phyloP scores from a whole-genome alignment of 169 alveolate species.

The Plasmodium fragile region DNA sequence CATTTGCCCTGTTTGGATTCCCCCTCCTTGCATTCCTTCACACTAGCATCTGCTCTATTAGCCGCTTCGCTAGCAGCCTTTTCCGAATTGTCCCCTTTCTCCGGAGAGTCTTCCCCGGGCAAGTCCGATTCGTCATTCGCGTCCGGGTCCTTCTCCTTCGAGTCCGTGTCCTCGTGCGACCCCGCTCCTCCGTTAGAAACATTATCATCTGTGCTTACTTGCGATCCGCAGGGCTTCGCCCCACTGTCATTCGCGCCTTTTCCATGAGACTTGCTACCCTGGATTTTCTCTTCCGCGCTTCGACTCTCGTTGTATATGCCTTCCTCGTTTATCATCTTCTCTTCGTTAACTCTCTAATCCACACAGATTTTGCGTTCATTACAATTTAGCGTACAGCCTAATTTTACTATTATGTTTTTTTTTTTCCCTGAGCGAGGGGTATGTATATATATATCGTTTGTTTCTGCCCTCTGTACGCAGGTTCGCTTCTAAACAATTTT shows the following conservation, averaged over 20 bases:
- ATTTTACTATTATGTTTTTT: not conserved
- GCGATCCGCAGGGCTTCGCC: not conserved
- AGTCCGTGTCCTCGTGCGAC: slow-evolving; percentile 5
- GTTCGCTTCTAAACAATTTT: slow-evolving; percentile 5
- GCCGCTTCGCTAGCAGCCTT: not conserved
- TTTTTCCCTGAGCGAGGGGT: slow-evolving; percentile 23
- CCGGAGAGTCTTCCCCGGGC: not conserved
- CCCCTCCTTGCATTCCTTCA: not conserved
- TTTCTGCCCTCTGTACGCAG: not conserved
- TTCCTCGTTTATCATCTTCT: not conserved
- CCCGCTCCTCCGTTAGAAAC: not conserved
- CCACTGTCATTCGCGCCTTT: not conserved
- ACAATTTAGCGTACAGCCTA: not conserved
- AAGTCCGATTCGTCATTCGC: not conserved
- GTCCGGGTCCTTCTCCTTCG: not conserved
- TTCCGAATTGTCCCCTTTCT: not conserved
- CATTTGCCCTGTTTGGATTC: not conserved
- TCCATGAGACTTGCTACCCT: not conserved
- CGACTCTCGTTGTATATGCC: not conserved
- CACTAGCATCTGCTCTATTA: not conserved
- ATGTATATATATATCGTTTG: slow-evolving; percentile 23
- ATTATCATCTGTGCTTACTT: slow-evolving; percentile 15
- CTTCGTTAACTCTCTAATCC: not conserved
- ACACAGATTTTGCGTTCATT: not conserved
- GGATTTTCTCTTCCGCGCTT: slow-evolving; percentile 17